These are phyloP conservation scores for Euphorbia pulcherrima DNA, from an alignment of 345 rosid species.

Conservation along the genomic window DNA sequence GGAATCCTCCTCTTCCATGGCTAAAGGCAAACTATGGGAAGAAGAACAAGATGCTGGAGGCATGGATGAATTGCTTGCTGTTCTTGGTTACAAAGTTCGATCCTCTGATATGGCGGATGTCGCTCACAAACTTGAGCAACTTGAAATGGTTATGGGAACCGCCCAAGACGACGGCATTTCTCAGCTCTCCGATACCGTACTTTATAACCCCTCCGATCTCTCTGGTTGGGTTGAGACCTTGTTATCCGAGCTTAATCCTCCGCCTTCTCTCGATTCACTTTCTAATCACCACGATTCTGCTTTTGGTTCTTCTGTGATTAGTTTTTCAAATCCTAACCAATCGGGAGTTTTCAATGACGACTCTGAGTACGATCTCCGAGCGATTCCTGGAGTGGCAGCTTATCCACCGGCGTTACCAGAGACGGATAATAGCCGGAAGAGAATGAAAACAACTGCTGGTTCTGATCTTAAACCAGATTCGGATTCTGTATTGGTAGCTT, in stretches of 20 bases:
- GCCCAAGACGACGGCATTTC: slow-evolving; percentile 28
- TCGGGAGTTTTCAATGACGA: slow-evolving; percentile 14
- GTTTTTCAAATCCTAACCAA: slow-evolving; percentile 1
- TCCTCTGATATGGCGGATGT: slow-evolving; percentile 35
- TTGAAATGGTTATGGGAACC: slow-evolving; percentile 28
- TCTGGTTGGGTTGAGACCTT: slow-evolving; percentile 28
- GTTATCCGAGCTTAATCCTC: slow-evolving; percentile 24
- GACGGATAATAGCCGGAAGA: slow-evolving; percentile 10
- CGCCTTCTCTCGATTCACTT: neutral
- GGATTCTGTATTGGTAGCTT: neutral
- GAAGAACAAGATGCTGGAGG: slow-evolving; percentile 27
- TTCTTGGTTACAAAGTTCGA: slow-evolving; percentile 27
- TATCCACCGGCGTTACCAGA: slow-evolving; percentile 17
- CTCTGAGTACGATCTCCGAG: neutral
- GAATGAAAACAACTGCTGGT: slow-evolving; percentile 9
- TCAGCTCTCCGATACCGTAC: slow-evolving; percentile 16
- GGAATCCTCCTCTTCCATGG: neutral
- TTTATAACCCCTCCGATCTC: slow-evolving; percentile 23
- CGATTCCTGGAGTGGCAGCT: slow-evolving; percentile 30
- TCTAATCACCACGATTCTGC: slow-evolving; percentile 7
- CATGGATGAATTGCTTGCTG: slow-evolving; percentile 28
- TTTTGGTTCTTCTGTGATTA: neutral
- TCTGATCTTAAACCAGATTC: neutral
- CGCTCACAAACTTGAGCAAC: slow-evolving; percentile 31
- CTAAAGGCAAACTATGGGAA: slow-evolving; percentile 44